Conservation (phyloP, 768 basidiomycete genomes). For the Cystobasidiopsis lactophilus region DNA sequence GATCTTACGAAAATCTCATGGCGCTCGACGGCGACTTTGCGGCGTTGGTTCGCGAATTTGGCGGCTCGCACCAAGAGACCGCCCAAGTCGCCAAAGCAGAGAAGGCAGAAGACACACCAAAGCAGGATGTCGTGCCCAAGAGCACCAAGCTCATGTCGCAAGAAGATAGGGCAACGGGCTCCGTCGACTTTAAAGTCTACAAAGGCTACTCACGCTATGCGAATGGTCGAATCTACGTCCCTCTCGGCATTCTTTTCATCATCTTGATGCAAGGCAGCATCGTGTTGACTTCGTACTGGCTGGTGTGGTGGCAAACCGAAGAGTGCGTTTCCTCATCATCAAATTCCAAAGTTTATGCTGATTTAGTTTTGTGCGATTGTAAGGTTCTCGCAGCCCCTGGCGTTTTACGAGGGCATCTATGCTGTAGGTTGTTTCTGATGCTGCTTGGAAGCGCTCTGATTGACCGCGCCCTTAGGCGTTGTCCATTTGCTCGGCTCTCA, state of each 20-base stretch:
- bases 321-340: conserved; percentile 25
- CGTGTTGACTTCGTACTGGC: conserved; percentile 28
- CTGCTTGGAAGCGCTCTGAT: too few species aligned
- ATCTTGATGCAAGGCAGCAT: background rate
- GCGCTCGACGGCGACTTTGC: conserved; percentile 43
- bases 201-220: conserved; percentile 2
- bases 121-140: conserved; percentile 2
- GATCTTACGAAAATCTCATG: conserved; percentile 55
- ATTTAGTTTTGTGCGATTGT: too few species aligned
- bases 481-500: too few species aligned
- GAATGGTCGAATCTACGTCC: background rate
- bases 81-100: conserved; percentile 28
- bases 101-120: conserved; percentile 21
- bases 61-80: conserved; percentile 32
- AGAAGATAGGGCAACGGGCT: conserved; percentile 63
- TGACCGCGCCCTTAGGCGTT: too few species aligned
- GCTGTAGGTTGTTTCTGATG: too few species aligned
- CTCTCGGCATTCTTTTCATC: background rate
- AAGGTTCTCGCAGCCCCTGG: too few species aligned
- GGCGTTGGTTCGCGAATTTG: conserved; percentile 53
- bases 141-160: conserved; percentile 49
- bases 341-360: too few species aligned
- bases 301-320: conserved; percentile 62
- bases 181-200: conserved; percentile 30
- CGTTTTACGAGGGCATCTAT: too few species aligned